A percentile compares a stretch with the other conserved stretches of the same genome.
Conservation (phyloP, 257 asterid species). For the Nemophila menziesii region DNA sequence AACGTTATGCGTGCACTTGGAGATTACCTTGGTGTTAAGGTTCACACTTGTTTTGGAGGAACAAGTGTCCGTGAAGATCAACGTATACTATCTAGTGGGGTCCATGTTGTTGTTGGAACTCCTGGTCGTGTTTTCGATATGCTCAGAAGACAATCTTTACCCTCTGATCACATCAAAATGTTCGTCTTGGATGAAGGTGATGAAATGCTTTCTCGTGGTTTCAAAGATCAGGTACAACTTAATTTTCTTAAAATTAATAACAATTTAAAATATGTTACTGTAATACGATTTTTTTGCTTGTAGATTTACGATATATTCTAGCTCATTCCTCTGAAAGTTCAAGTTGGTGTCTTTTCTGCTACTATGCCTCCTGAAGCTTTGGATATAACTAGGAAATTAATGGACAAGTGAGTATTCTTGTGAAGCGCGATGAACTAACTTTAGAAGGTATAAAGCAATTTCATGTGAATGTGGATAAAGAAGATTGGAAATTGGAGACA, state of each 20-base stretch:
- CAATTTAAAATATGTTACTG: not conserved
- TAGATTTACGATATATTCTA: conserved; percentile 75
- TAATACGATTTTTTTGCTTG: conserved; percentile 2
- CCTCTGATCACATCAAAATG: conserved; percentile 1
- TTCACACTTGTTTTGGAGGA: not conserved
- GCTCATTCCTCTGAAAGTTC: conserved; percentile 56
- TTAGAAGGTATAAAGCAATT: conserved; percentile 76
- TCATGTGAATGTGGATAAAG: conserved; percentile 62
- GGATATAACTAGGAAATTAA: conserved; percentile 67
- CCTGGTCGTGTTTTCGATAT: conserved; percentile 1
- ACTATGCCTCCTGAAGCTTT: conserved; percentile 87
- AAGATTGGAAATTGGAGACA: conserved; percentile 69
- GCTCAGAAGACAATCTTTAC: not conserved
- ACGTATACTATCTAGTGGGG: conserved; percentile 1
- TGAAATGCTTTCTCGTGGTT: conserved; percentile 3
- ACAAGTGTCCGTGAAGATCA: not conserved
- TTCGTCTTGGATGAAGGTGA: conserved; percentile 3
- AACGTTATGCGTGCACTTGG: conserved; percentile 45
- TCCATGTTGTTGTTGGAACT: conserved; percentile 7
- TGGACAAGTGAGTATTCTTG: conserved; percentile 68
- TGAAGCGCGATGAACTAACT: conserved; percentile 69
- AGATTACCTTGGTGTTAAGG: conserved; percentile 30
- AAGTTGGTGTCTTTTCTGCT: conserved; percentile 70
- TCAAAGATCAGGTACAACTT: conserved; percentile 1
- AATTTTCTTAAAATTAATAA: not conserved